Conservation (phyloP, 78 protist genomes). For the Guillardia theta region DNA sequence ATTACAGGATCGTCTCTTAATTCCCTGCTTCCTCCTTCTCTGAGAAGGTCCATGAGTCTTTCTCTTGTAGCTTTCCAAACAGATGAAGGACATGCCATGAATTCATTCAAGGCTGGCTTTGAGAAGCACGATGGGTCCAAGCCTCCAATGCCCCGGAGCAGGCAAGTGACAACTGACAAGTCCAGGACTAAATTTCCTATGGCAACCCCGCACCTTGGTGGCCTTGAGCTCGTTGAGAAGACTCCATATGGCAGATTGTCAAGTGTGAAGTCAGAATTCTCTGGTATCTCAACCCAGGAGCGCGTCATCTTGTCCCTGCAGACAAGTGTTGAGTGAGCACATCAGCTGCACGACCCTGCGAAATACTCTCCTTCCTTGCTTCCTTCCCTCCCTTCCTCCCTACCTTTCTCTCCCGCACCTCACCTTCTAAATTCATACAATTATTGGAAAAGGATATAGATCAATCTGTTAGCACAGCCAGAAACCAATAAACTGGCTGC, state of each 20-base stretch:
- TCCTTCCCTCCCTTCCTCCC: too few species aligned
- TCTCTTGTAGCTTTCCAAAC: conserved; percentile 76
- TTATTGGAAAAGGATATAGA: too few species aligned
- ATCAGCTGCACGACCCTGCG: too few species aligned
- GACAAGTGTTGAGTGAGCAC: too few species aligned
- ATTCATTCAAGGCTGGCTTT: conserved; percentile 63
- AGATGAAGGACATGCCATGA: conserved; percentile 69
- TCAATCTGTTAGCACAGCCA: too few species aligned
- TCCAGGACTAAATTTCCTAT: conserved; percentile 87
- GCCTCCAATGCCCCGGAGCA: background rate
- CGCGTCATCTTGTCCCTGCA: too few species aligned
- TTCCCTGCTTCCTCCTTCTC: conserved; percentile 20
- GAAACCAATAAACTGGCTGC: too few species aligned
- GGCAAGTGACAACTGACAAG: conserved; percentile 54
- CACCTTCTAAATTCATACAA: too few species aligned
- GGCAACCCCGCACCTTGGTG: conserved; percentile 76
- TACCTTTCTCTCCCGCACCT: too few species aligned
- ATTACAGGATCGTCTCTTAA: conserved; percentile 52
- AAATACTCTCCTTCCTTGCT: too few species aligned
- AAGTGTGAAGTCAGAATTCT: conserved; percentile 77
- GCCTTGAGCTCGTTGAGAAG: background rate
- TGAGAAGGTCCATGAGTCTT: conserved; percentile 50
- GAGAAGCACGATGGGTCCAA: background rate
- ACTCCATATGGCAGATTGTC: conserved; percentile 90
- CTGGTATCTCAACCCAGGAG: conserved; percentile 31